Evolutionary conservation across 495 filamentous ascomycete species (phyloP), one percentile per base, ranked within the genome.

Genomic region (Aspergillus cristatus): DNA sequence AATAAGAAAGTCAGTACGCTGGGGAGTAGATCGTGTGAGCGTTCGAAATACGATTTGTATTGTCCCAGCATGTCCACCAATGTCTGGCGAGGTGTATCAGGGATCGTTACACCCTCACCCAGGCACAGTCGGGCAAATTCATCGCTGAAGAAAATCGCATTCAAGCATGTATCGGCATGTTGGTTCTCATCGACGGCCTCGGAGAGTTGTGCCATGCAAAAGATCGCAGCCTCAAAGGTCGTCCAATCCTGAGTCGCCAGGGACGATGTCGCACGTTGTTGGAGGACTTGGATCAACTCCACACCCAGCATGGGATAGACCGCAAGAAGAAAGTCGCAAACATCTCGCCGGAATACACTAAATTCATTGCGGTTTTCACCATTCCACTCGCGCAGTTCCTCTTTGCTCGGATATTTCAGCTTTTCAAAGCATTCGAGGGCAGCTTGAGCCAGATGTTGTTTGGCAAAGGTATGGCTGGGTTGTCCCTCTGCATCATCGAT

Each of bases 1-100:
- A 96, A 94, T 3, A 96, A 70, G 35, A 94, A 81, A 40, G 81
- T 87, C 18, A 98, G 63, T 2, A 84, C 81, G 39, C 75, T 59
- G 1, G 86, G 81, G 7, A 98, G 72, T 44, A 78, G 70, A 39
- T 79, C 67, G 14, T 76, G 65, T 49, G 86, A 74, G 18, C 77
- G 72, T 51, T 83, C 75, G 55, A 96, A 95, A 61, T 86, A 96
- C 26, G 78, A 72, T 22, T 80, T 75, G 58, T 91, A 95, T 33
- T 72, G 72, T 43, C 82, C 82, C 28, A 96, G 79, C 41, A 87
- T 67, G 38, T 76, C 74, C 26, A 96, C 73, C 15, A 85, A 71
- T 5, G 86, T 86, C 50, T 88, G 79, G 18, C 82, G 76, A n/a
- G 81, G 72, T 45, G 80, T 81, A 10, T 78, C 58, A 0, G 86